Percentiles rank a stretch among this genome's conserved stretches.
These are phyloP conservation scores for Phytophthora ramorum DNA, from an alignment of 352 stramenopile species.

Conservation along the genomic window DNA sequence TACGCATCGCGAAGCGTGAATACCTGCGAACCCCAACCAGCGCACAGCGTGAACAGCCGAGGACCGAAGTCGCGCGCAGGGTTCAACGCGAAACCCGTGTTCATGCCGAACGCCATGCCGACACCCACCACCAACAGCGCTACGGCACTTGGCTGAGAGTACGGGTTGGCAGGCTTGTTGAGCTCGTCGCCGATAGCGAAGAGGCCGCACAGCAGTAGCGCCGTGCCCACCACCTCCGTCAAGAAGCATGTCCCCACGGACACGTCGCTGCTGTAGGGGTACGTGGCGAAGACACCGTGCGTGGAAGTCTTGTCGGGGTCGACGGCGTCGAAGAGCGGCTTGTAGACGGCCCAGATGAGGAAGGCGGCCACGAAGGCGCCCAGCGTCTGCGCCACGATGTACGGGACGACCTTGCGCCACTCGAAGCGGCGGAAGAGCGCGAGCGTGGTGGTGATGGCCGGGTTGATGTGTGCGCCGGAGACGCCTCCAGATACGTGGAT, in stretches of 20 bases:
- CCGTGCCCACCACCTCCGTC: conserved; percentile 67
- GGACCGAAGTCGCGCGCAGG: conserved; percentile 63
- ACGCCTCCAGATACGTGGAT: conserved; percentile 60
- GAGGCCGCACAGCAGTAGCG: conserved; percentile 62
- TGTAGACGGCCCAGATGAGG: conserved; percentile 61
- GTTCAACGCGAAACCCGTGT: conserved; percentile 78
- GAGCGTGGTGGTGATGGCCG: conserved; percentile 58
- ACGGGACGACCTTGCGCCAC: conserved; percentile 51
- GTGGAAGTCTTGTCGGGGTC: conserved; percentile 48
- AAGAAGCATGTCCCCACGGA: conserved; percentile 59
- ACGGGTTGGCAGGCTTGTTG: conserved; percentile 64
- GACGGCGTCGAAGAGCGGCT: conserved; percentile 51
- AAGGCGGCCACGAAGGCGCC: conserved; percentile 55
- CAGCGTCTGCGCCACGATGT: conserved; percentile 48
- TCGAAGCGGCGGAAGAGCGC: conserved; percentile 54
- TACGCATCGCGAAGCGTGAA: conserved; percentile 49
- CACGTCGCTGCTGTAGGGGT: conserved; percentile 45
- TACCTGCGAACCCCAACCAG: conserved; percentile 49
- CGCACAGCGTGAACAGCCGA: conserved; percentile 49
- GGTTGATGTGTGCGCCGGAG: conserved; percentile 67
- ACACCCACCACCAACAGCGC: conserved; percentile 66
- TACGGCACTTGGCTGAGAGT: conserved; percentile 50
- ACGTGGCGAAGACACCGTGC: conserved; percentile 55
- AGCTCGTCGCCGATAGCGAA: conserved; percentile 62
- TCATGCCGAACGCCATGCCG: conserved; percentile 78